Evolutionary conservation across 345 rosid species (phyloP).

Genomic region (Noccaea caerulescens): DNA sequence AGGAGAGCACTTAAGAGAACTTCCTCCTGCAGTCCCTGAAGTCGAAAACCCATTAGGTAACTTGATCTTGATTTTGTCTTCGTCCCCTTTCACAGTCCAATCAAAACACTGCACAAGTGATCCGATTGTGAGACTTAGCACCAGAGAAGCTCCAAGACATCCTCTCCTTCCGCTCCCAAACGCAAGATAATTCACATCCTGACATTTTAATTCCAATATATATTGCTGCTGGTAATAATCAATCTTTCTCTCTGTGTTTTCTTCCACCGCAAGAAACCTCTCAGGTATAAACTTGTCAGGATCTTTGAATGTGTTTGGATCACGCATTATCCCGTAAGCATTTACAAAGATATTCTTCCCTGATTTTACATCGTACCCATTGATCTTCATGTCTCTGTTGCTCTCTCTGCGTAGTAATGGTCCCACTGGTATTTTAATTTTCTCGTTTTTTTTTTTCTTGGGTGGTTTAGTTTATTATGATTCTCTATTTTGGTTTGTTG

Average conservation of each 20-base stretch:
- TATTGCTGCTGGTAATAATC: constrained; percentile 37
- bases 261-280: constrained; percentile 41
- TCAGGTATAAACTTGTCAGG: constrained; percentile 45
- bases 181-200: constrained; percentile 60
- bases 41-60: constrained; percentile 38
- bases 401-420: constrained; percentile 66
- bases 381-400: constrained; percentile 41
- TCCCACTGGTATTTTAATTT: constrained; percentile 41
- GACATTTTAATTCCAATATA: constrained; percentile 64
- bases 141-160: constrained; percentile 60
- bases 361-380: constrained; percentile 33
- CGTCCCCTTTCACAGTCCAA: constrained; percentile 38
- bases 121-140: constrained; percentile 44
- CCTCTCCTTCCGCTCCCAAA: constrained; percentile 69
- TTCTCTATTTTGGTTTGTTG: too few species aligned
- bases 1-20: constrained; percentile 43
- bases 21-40: constrained; percentile 42
- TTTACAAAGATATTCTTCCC: constrained; percentile 43
- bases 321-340: constrained; percentile 46
- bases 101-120: constrained; percentile 46
- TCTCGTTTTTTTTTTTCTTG: too few species aligned
- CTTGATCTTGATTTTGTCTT: constrained; percentile 35
- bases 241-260: constrained; percentile 27
- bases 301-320: constrained; percentile 35
- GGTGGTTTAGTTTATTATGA: too few species aligned